Evolutionary conservation across 257 asterid genomes (phyloP).

Genomic region (Nyctanthes arbortristis): DNA sequence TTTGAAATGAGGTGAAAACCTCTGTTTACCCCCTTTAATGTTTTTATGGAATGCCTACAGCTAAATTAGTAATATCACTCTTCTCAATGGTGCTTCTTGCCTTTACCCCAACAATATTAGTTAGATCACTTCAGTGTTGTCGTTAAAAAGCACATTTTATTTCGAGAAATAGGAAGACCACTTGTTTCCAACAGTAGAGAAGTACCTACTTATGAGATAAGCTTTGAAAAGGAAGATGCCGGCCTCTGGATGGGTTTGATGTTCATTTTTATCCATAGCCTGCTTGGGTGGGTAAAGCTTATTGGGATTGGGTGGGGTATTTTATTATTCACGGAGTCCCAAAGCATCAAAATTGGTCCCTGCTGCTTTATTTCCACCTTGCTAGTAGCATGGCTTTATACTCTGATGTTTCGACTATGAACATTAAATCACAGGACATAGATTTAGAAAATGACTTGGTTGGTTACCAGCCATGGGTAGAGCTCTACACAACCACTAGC

Average conservation of each 20-base stretch:
- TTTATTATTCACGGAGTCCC: too few species aligned
- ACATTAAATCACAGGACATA: too few species aligned
- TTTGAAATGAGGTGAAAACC: constrained; percentile 14
- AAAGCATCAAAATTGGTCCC: too few species aligned
- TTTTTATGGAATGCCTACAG: neutral
- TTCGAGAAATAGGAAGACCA: neutral
- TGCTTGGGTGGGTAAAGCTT: too few species aligned
- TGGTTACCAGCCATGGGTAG: too few species aligned
- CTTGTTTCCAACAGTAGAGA: neutral
- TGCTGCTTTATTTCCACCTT: too few species aligned
- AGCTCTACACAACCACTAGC: neutral
- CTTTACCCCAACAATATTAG: neutral
- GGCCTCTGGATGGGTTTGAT: neutral
- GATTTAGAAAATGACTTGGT: too few species aligned
- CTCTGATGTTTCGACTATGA: too few species aligned
- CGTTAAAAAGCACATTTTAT: neutral
- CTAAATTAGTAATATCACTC: neutral
- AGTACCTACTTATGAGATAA: neutral
- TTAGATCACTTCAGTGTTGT: neutral
- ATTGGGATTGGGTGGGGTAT: too few species aligned
- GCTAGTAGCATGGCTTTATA: too few species aligned
- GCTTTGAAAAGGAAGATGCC: neutral
- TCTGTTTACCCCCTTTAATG: neutral
- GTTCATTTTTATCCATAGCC: neutral
- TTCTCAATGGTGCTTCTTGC: neutral